Evolutionary conservation across 2,329 filamentous ascomycete genomes (phyloP), one percentile per base, ranked within the genome.

Genomic region (Pseudogymnoascus sp.): DNA sequence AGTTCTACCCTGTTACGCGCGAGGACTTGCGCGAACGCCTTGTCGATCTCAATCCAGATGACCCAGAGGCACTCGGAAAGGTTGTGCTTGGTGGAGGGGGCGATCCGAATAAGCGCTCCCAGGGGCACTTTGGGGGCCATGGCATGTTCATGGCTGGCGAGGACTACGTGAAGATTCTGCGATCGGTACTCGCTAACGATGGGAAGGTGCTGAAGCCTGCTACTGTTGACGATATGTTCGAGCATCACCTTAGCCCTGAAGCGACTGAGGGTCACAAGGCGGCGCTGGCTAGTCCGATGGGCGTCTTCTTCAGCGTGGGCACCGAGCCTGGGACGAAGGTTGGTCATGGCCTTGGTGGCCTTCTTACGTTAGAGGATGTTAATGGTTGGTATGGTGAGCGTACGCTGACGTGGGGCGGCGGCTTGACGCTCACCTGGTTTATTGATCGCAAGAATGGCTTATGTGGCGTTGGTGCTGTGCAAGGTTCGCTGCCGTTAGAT

Each of bases 121-220:
- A 56, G 3, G 43, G 37, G 11, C 28, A 71, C 5, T 67, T 71
- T 43, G 75, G 75, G 40, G 75, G 76, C 0, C 71, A 75, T 62
- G 75, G 75, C 5, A 64, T 74, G 16, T 75, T 69, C 59, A 72
- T 71, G 3, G 69, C 72, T 1, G 71, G 77, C 8, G 59, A 65
- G 0, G 75, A 79, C 18, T 83, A 78, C 63, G 63, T 78, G 60
- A 73, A 73, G 38, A 68, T 84, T 4, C 67, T 80, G 3, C 73
- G 70, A 4, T 80, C 79, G 4, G 68, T 84, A 1, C 73, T 84
- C 0, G 71, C 73, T 3, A 77, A 83, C 60, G 80, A 84, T 62
- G 78, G 76, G 9, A 78, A 75, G 40, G 66, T 84, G 0, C 75
- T 84, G 9, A 74, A 71, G 31, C 72, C 73, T 0, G 71, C 70